Evolutionary conservation across 768 basidiomycete genomes (phyloP), one percentile per base, ranked within the genome.

Genomic region (Naganishia randhawae): DNA sequence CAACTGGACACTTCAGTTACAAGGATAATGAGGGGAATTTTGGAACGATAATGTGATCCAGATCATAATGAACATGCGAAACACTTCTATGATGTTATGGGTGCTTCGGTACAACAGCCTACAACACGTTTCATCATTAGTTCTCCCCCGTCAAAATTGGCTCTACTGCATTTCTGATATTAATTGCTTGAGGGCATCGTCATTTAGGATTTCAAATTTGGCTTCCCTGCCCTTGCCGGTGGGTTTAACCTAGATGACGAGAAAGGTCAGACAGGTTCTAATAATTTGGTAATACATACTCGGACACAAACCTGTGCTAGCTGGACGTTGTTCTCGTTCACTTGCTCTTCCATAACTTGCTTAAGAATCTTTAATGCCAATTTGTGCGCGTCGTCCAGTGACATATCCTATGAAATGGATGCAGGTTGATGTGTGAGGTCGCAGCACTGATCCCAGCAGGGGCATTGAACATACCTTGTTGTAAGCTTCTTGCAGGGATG

Each of bases 261-360:
- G 7, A 50, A 25, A 33, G 22, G n/a, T 65, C 31, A 65, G 48
- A 17, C 16, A 31, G 3, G 33, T 13, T 31, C n/a, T n/a, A n/a
- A n/a, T n/a, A n/a, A n/a, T 19, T 14, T 14, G 16, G 5, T 6
- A 25, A 27, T 1, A 16, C 37, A 45, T 17, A 22, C 31, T 55
- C 31, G 11, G 16, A n/a, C 27, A 80, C 84, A 35, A 63, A 89
- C 94, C 85, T 94, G 92, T 63, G 95, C 93, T 16, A 99, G 84
- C 80, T 98, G 94, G 29, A 98, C 94, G 73, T 99, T 98, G 82
- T 97, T 94, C 74, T 96, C 91, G 81, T 98, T 95, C 50, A 99
- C 85, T 80, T 96, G 97, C 83, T 98, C 96, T 80, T 98, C 96
- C 96, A 98, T 99, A 50, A 98, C 96, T 82, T 98, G 93, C 82